Evolutionary conservation across 169 alveolate species (phyloP), one percentile per base, ranked within the genome.

Genomic region (Cardiosporidium cionae): DNA sequence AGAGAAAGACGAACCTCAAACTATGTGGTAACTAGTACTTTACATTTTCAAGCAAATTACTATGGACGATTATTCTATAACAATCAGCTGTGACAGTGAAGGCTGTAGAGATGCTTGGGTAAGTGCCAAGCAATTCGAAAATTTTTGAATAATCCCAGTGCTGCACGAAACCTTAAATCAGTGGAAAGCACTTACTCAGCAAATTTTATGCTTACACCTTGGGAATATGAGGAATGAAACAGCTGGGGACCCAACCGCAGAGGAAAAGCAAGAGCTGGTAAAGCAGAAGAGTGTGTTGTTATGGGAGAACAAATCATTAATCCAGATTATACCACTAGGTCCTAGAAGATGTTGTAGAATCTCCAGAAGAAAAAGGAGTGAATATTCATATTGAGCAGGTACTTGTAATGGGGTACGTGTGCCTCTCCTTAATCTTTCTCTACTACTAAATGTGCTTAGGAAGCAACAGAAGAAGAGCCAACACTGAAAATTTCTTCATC

Each of bases 181-280:
- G 82, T 76, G 82, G 82, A 76, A 22, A 53, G 52, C 76, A 2
- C 28, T 76, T 27, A 53, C 82, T 3, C 68, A 76, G 29, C 76
- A 76, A 22, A 76, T 76, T 32, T 69, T 76, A 16, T 76, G 82
- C 27, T 74, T 66, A 58, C 82, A 76, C 54, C 68, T 58, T 28
- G 82, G 82, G 3, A n/a, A 75, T 31, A 76, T 76, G 82, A 33
- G 82, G 62, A 76, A 76, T 1, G 82, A 76, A 53, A 70, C 69
- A 9, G 75, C 82, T 0, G 82, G 82, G 0, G 82, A 67, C 16
- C 82, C 82, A 16, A 70, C 82, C 0, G 33, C 69, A 3, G 82
- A 76, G 32, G 74, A 66, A 4, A 76, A 76, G 76, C 72, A 76
- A 27, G 36, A 74, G 2, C 44, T 65, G 64, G 82, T 76, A 23